phyloP scores from a whole-genome alignment of 257 asterid species.

The Primulina huaijiensis region DNA sequence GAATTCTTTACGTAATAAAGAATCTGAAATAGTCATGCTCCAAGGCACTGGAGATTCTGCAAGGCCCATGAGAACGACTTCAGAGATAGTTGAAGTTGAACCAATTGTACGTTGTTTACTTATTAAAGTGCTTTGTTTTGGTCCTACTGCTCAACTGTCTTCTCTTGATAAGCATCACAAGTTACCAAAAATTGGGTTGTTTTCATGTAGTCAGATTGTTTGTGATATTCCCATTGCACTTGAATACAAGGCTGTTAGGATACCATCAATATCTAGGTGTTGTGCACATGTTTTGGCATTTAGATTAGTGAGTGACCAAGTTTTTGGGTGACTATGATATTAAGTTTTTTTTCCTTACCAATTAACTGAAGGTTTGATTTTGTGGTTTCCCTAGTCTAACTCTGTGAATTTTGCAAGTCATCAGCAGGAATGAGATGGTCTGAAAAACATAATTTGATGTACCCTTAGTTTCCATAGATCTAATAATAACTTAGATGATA shows the following conservation, averaged over 20 bases:
- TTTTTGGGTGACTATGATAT: no score
- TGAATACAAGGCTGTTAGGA: no score
- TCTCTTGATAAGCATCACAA: background rate
- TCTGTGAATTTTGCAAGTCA: background rate
- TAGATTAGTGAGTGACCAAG: background rate
- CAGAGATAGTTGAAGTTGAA: conserved; percentile 89
- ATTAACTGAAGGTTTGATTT: background rate
- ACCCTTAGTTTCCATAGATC: background rate
- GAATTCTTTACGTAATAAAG: conserved; percentile 66
- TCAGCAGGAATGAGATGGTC: background rate
- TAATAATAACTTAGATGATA: background rate
- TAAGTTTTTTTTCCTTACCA: background rate
- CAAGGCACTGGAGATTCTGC: conserved; percentile 60
- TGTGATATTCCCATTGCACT: no score
- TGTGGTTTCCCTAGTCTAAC: background rate
- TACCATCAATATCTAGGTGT: background rate
- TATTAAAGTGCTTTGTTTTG: conserved; percentile 20
- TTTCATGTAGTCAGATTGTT: background rate
- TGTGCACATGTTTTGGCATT: background rate
- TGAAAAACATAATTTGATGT: background rate
- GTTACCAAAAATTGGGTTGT: background rate
- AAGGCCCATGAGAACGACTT: conserved; percentile 44
- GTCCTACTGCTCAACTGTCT: conserved; percentile 16
- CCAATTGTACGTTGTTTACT: conserved; percentile 57
- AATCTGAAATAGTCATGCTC: conserved; percentile 59